Evolutionary conservation across 192 early-diverging fungal species (phyloP).

Genomic region (Coemansia sp.): DNA sequence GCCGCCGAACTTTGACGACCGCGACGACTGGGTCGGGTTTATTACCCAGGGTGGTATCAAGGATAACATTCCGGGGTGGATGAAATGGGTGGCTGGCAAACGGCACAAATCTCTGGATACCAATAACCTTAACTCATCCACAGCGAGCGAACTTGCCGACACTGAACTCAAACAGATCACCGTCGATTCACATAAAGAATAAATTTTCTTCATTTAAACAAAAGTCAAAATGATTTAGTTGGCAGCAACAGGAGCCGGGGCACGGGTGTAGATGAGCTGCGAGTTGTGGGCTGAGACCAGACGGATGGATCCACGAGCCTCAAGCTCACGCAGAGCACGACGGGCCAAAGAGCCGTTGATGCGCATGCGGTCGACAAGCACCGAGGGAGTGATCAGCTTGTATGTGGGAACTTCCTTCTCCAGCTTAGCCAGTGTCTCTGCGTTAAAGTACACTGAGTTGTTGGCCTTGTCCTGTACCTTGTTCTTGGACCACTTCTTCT

Average conservation of each 20-base stretch:
- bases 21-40: slow-evolving; percentile 47
- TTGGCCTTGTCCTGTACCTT: slow-evolving; percentile 99
- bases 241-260: slow-evolving; percentile 33
- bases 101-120: slow-evolving; percentile 1
- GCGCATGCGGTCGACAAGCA: slow-evolving; percentile 96
- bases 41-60: slow-evolving; percentile 29
- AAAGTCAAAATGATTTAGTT: slow-evolving; percentile 16
- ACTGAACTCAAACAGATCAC: slow-evolving; percentile 30
- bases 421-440: slow-evolving; percentile 96
- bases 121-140: not conserved
- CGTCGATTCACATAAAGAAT: not conserved
- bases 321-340: slow-evolving; percentile 90
- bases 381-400: slow-evolving; percentile 98
- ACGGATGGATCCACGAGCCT: slow-evolving; percentile 87
- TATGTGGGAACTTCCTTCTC: slow-evolving; percentile 99
- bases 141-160: not conserved
- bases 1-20: slow-evolving; percentile 39
- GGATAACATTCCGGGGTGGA: slow-evolving; percentile 39
- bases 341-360: slow-evolving; percentile 98
- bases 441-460: slow-evolving; percentile 97
- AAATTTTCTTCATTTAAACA: not conserved
- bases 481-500: slow-evolving; percentile 99
- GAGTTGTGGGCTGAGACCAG: slow-evolving; percentile 87
- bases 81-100: slow-evolving; percentile 34
- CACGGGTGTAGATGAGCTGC: slow-evolving; percentile 78